phyloP scores from a whole-genome alignment of 495 filamentous ascomycete genomes.

The Letharia columbiana region DNA sequence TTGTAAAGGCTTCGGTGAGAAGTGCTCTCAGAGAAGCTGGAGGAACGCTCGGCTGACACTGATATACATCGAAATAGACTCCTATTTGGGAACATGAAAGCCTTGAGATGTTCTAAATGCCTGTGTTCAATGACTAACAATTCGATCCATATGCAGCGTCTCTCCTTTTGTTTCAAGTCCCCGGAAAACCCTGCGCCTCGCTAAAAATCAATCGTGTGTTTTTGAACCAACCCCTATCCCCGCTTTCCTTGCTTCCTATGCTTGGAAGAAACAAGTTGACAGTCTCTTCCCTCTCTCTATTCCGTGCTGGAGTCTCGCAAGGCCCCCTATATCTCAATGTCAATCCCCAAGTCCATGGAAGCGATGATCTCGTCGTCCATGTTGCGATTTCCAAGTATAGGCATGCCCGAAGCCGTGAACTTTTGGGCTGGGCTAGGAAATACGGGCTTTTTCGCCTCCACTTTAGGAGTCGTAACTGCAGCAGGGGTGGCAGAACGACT shows the following conservation, averaged over 20 bases:
- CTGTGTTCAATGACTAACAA: not conserved
- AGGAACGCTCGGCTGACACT: not conserved
- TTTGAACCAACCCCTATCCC: not conserved
- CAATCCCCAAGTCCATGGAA: slow-evolving; percentile 70
- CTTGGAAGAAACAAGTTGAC: not conserved
- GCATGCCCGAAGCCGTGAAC: slow-evolving; percentile 44
- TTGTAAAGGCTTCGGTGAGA: too few species aligned
- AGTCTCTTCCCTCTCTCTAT: not conserved
- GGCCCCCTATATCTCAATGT: slow-evolving; percentile 54
- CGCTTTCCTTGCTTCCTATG: not conserved
- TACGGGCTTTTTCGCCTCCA: slow-evolving; percentile 20
- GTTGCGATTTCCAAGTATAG: slow-evolving; percentile 59
- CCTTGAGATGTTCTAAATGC: not conserved
- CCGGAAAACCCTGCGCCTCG: slow-evolving; percentile 12
- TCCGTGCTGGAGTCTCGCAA: not conserved
- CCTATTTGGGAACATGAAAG: not conserved
- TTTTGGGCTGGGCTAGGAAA: slow-evolving; percentile 29
- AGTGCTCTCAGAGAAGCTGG: too few species aligned
- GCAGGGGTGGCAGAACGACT: slow-evolving; percentile 43
- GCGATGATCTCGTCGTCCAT: slow-evolving; percentile 82
- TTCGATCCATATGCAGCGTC: not conserved
- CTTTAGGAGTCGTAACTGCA: slow-evolving; percentile 27
- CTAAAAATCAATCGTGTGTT: not conserved
- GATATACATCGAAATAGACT: not conserved
- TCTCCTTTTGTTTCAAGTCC: not conserved